Conservation (phyloP, 768 basidiomycete genomes). For the Mycena latifolia region DNA sequence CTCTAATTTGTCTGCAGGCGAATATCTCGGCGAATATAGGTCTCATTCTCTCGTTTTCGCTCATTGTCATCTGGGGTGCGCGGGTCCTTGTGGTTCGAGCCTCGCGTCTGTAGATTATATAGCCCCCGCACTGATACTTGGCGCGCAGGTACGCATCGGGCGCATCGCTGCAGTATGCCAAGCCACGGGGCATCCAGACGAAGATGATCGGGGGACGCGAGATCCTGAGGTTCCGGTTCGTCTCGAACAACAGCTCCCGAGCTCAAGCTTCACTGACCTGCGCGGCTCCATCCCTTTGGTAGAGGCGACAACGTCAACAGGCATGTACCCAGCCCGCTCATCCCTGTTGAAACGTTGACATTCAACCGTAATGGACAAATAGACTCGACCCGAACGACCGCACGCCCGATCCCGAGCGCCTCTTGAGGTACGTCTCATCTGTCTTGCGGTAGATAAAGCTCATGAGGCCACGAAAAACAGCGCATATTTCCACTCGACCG, state of each 20-base stretch:
- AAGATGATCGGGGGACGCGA: conserved; percentile 84
- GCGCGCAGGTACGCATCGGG: conserved; percentile 77
- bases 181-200: conserved; percentile 87
- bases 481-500: conserved; percentile 96
- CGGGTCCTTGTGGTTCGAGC: conserved; percentile 85
- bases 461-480: conserved; percentile 48
- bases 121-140: not conserved
- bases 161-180: conserved; percentile 98
- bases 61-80: conserved; percentile 95
- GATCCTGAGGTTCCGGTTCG: conserved; percentile 89
- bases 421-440: conserved; percentile 69
- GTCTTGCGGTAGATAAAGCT: too few species aligned
- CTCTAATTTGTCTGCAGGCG: conserved; percentile 59
- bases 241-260: too few species aligned
- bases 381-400: conserved; percentile 83
- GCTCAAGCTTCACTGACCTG: too few species aligned
- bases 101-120: too few species aligned
- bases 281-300: too few species aligned
- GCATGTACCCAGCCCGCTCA: conserved; percentile 53
- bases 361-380: too few species aligned
- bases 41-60: conserved; percentile 93
- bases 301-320: conserved; percentile 99
- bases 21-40: conserved; percentile 91
- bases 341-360: not conserved
- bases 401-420: conserved; percentile 89